These are phyloP conservation scores for Wickerhamiella bombiphila DNA, from an alignment of 805 yeast species.

Conservation along the genomic window DNA sequence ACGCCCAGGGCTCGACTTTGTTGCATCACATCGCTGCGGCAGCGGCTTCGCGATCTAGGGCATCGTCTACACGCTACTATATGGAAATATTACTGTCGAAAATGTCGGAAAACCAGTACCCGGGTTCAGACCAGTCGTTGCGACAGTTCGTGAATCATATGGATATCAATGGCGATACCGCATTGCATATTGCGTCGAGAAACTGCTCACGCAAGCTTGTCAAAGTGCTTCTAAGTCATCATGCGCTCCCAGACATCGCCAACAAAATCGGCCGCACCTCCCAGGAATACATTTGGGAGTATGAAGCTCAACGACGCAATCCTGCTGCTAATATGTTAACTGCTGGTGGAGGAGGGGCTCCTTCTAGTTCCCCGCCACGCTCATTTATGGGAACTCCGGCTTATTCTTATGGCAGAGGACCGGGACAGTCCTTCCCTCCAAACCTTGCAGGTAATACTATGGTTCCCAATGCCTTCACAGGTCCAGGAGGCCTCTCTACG, in stretches of 20 bases:
- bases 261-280: conserved; percentile 30
- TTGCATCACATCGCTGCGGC: conserved; percentile 73
- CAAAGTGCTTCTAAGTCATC: conserved; percentile 31
- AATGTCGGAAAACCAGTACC: conserved; percentile 34
- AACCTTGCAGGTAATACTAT: neutral
- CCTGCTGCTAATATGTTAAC: conserved; percentile 3
- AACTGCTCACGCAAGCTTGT: conserved; percentile 35
- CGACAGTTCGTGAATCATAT: conserved; percentile 44
- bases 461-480: neutral
- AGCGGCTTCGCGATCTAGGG: conserved; percentile 48
- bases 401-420: neutral
- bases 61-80: conserved; percentile 73
- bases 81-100: conserved; percentile 62
- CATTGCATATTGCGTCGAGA: conserved; percentile 61
- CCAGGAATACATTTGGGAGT: conserved; percentile 25
- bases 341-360: conserved; percentile 6
- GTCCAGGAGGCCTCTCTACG: no score
- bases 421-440: neutral
- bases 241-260: conserved; percentile 32
- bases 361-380: conserved; percentile 16
- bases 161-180: conserved; percentile 75
- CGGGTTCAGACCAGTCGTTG: conserved; percentile 38
- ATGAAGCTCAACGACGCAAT: conserved; percentile 17
- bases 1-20: conserved; percentile 56
- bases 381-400: conserved; percentile 2